Base-by-base conservation (phyloP, 805 yeast genomes). In the Saccharomycopsis fibuligera region DNA sequence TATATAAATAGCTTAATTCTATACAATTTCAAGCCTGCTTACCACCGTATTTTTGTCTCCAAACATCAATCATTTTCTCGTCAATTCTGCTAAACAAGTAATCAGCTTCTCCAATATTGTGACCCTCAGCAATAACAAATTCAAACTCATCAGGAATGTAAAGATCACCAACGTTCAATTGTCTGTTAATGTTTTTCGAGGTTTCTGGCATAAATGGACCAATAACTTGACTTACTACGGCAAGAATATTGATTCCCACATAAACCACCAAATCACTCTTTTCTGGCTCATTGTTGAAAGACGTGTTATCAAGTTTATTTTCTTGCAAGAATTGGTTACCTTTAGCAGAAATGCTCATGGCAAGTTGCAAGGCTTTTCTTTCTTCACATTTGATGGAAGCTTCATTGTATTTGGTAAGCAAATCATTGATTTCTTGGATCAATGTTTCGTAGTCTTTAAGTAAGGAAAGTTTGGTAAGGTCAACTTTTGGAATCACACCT, bases 291-390 rank as follows among this genome's bases (percentile, higher is more conserved):
- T 87, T 79, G 48, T 79, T 77, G 67, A 81, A 87, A 56, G 90
- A 73, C 8, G 86, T 73, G 74, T 93, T 93, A 67, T 91, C 98
- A 60, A 93, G 76, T 69, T 90, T 90, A 71, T 90, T 89, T 45
- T 91, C 99, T 70, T 93, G 99, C 65, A 93, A 76, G 75, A 91
- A 93, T 66, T 75, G 85, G 69, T 93, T 93, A 67, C 99, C 99
- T 60, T 96, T 81, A 19, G 95, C 79, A 50, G 96, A 85, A 49
- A 93, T 72, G 29, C 86, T 74, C 96, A 93, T 89, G 53, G 96
- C 96, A 35, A 81, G 66, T 66, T 90, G 98, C 55, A 91, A 73
- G 64, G 97, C 98, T 62, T 81, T 83, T 68, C 96, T 83, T 61
- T 88, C 76, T 62, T 79, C 86, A 42, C 81, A 86, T 31, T 74